These are phyloP conservation scores for Citrus glauca DNA, from an alignment of 345 rosid species.

Conservation along the genomic window DNA sequence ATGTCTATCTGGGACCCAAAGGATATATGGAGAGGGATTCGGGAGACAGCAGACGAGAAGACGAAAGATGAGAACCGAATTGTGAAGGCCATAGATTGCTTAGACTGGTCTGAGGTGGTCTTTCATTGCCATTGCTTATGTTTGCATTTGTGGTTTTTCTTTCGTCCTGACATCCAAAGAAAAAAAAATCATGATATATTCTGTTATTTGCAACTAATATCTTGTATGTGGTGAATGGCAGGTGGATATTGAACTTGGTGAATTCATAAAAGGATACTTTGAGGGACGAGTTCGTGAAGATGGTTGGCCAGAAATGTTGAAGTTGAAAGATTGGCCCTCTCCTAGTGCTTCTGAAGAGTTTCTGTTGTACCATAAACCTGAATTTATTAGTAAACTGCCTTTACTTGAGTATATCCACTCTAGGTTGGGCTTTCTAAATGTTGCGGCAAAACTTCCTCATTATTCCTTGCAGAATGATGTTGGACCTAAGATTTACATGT, in stretches of 20 bases:
- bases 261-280: conserved; percentile 68
- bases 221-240: conserved; percentile 24
- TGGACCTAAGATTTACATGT: conserved; percentile 82
- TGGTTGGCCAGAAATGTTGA: conserved; percentile 54
- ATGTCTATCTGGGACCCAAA: conserved; percentile 76
- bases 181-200: background rate
- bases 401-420: conserved; percentile 92
- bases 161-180: background rate
- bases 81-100: conserved; percentile 76
- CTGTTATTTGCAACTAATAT: conserved; percentile 9
- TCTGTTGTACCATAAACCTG: conserved; percentile 79
- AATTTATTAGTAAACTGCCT: conserved; percentile 85
- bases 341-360: conserved; percentile 92
- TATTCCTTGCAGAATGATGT: conserved; percentile 90
- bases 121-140: conserved; percentile 15
- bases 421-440: conserved; percentile 87
- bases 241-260: conserved; percentile 74
- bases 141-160: conserved; percentile 11
- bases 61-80: conserved; percentile 51
- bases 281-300: conserved; percentile 51
- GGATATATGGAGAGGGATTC: conserved; percentile 71
- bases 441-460: conserved; percentile 94
- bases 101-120: conserved; percentile 72
- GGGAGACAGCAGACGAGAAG: conserved; percentile 70
- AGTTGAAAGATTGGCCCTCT: conserved; percentile 96